Evolutionary conservation across 352 stramenopile genomes (phyloP), one percentile per base, ranked within the genome.

Genomic region (Globisporangium yorkense): DNA sequence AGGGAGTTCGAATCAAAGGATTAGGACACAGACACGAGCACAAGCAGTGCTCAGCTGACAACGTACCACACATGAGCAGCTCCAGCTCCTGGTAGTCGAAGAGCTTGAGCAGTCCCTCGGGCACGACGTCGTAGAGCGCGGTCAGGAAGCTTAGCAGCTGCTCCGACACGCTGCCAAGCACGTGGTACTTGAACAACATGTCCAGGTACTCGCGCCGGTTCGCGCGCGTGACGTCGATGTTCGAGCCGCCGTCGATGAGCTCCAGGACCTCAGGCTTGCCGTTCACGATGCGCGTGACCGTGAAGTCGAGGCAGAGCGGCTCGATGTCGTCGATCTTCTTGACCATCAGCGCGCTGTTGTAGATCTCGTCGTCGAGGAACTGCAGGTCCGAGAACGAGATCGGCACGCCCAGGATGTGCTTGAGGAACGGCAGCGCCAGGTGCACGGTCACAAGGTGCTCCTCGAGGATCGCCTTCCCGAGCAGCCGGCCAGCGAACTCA

Each of bases 1-100:
- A 27, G 24, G 24, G 24, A 27, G 24, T 27, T 27, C 24, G 24
- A 27, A 27, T 27, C 24, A 27, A 27, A 27, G 24, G 24, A 27
- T 27, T 1, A 27, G 24, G 24, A 27, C 24, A 27, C 24, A 27
- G 24, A 27, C 24, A 27, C 24, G 24, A 27, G 24, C 24, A 27
- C 24, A 27, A 27, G 24, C 24, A 27, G 24, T 27, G 24, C 24
- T 27, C 24, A 27, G 24, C 24, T 27, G 24, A 27, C 24, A 27
- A 27, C 24, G 24, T 27, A 27, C 24, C 24, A 72, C 96, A 99
- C 82, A 99, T 97, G 3, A 99, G 75, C 46, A 99, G 65, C 68
- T 99, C 97, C 0, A 99, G 78, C 68, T 99, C 96, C 72, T 99
- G 96, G 71, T 98, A 99, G 68, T 99, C 96, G 74, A 99, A 99